Base-by-base conservation (phyloP, 2,329 filamentous ascomycete species). In the Metarhizium humberi region DNA sequence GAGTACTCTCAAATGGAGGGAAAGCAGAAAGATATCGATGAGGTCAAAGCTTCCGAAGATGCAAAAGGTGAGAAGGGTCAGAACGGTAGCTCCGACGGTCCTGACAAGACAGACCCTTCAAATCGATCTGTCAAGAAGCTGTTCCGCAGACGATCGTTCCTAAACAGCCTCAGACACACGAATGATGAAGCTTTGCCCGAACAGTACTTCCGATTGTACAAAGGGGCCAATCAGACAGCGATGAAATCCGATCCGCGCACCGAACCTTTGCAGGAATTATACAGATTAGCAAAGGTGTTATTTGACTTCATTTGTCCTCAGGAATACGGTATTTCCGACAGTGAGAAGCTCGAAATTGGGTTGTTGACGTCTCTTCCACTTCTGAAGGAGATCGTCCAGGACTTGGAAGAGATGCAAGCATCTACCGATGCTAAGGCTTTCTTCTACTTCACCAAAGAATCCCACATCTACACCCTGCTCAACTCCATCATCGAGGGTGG, bases 381-480 rank as follows among this genome's bases (percentile, higher is more conserved):
- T 16, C 82, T 99, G 49, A 95, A 95, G 69, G 94, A 99, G 72
- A 96, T 99, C 63, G 94, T 99, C 6, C 88, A 92, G 66, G 92
- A 99, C 65, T 79, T 99, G 2, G 95, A 99, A 73, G 92, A 97
- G 71, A 90, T 97, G 71, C 94, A 99, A 72, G 92, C 94, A 3
- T 95, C 90, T 0, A 87, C 92, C 53, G 89, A 95, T 61, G 91
- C 92, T 48, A 96, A 96, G 68, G 92, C 88, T 2, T 97, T 97
- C 76, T 90, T 97, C 73, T 99, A 99, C 75, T 99, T 99, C 71
- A 99, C 94, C 60, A 99, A 99, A 71, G 94, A 99, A 72, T 96
- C 90, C 0, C 94, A 99, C 69, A 96, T 99, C 60, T 99, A 99
- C 74, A 99, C 94, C 5, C 80, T 99, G 5, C 82, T 99, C 56